phyloP scores from a whole-genome alignment of 2,329 filamentous ascomycete genomes.

The Bimuria novae-zelandiae region DNA sequence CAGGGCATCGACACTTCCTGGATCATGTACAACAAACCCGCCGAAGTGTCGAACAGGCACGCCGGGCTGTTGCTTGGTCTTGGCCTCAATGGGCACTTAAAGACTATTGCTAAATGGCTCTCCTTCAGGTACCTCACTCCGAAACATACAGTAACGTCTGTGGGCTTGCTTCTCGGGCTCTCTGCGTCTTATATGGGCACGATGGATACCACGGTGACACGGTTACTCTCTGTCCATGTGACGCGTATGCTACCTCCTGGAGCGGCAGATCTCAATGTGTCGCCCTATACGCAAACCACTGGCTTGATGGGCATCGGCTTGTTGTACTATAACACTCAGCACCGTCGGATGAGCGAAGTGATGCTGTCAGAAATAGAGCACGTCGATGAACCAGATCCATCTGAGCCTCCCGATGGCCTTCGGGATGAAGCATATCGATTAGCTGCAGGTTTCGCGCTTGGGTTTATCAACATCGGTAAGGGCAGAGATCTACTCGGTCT shows the following conservation, averaged over 20 bases:
- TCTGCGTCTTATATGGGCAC: slow-evolving; percentile 94
- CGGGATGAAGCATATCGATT: slow-evolving; percentile 96
- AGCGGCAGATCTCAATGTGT: slow-evolving; percentile 91
- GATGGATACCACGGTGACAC: slow-evolving; percentile 94
- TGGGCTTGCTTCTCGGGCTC: slow-evolving; percentile 88
- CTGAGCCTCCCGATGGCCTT: slow-evolving; percentile 71
- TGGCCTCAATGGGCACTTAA: slow-evolving; percentile 93
- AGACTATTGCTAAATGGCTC: slow-evolving; percentile 93
- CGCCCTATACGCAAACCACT: slow-evolving; percentile 89
- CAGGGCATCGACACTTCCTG: slow-evolving; percentile 97
- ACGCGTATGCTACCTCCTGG: slow-evolving; percentile 91
- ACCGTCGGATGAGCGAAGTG: slow-evolving; percentile 97
- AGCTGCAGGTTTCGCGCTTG: slow-evolving; percentile 89
- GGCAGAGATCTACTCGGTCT: slow-evolving; percentile 86
- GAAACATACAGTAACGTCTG: slow-evolving; percentile 98
- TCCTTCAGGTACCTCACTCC: slow-evolving; percentile 99
- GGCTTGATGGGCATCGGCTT: slow-evolving; percentile 97
- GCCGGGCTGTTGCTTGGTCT: slow-evolving; percentile 90
- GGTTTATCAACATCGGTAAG: slow-evolving; percentile 92
- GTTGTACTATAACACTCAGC: slow-evolving; percentile 92
- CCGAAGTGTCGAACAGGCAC: slow-evolving; percentile 92
- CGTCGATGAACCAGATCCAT: slow-evolving; percentile 75
- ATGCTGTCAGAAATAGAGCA: slow-evolving; percentile 98
- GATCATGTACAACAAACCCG: slow-evolving; percentile 97
- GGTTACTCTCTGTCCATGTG: slow-evolving; percentile 91